Percentiles rank a stretch among this genome's conserved stretches.
phyloP scores from a whole-genome alignment of 192 early-diverging fungal genomes.

The Backusella psychrophila region DNA sequence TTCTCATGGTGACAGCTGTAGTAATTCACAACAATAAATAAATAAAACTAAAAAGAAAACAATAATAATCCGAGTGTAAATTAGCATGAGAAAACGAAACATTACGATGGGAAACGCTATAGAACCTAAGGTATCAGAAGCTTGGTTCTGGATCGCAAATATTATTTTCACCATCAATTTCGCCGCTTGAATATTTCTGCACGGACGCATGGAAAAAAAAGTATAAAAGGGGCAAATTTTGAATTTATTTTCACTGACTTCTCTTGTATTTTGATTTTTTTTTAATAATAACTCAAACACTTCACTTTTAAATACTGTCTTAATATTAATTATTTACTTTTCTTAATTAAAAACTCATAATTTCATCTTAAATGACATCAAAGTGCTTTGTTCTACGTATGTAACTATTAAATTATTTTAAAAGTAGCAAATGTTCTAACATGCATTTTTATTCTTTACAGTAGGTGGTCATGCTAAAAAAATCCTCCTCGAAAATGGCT shows the following conservation, averaged over 20 bases:
- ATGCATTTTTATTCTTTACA: background rate
- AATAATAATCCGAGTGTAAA: background rate
- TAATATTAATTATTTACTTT: background rate
- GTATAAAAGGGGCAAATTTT: background rate
- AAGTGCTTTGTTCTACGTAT: constrained; percentile 1
- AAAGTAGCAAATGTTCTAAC: background rate
- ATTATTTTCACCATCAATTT: background rate
- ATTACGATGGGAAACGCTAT: background rate
- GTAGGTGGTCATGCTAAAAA: constrained; percentile 30
- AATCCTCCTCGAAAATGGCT: constrained; percentile 29
- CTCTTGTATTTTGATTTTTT: background rate
- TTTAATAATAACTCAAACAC: background rate
- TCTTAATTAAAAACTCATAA: background rate
- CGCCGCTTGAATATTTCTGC: background rate
- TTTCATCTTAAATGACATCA: background rate
- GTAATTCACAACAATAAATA: background rate
- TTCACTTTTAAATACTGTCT: background rate
- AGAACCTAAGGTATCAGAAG: background rate
- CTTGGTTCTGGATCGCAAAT: background rate
- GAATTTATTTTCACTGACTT: background rate
- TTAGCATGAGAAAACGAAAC: background rate
- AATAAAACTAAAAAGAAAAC: background rate
- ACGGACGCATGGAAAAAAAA: background rate
- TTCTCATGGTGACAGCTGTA: background rate
- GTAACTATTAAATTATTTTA: background rate